Base-by-base conservation (phyloP, 495 filamentous ascomycete species). In the Tuber calosporum region DNA sequence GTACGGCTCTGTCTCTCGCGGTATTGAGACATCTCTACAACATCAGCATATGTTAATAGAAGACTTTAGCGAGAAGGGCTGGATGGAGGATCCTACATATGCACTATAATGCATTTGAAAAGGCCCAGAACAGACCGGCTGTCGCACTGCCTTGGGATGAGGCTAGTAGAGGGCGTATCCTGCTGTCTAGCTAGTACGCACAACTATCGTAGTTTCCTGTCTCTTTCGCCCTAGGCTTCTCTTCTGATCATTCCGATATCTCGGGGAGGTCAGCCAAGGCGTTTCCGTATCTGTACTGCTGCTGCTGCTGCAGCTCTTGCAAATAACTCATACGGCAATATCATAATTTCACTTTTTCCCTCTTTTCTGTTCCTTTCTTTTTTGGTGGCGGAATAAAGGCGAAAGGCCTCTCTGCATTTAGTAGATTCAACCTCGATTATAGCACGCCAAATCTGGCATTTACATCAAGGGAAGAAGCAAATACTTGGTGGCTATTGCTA, bases 301-400 rank as follows among this genome's bases (percentile, higher is more conserved):
- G 26, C 26, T 62, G 26, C 53, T 17, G 26, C 53, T 5, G 53
- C 53, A 34, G 53, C 30, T 62, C 53, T 62, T 4, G 11, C 53
- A 62, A 62, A 62, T 34, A 62, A 15, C 53, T 62, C 53, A 62
- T 62, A n/a, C n/a, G n/a, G n/a, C n/a, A 43, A 43, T 43, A 30
- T 34, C 26, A 62, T 17, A 34, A 62, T 62, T 19, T 34, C n/a
- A 17, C 13, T 62, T 62, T 34, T 53, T 26, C 9, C 4, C 26
- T 48, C 8, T 26, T 13, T 26, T 11, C 2, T 13, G 7, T 53
- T 34, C 26, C 7, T 62, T 34, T 34, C 26, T 62, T 62, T 62
- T 62, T 62, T 19, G 15, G 53, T 34, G 53, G 53, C 53, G 17
- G 53, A 34, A 34, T 26, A 62, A 62, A 62, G 53, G 53, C 53